Evolutionary conservation across 176 grass and related monocot genomes (phyloP).

Genomic region (Triticum monococcum): DNA sequence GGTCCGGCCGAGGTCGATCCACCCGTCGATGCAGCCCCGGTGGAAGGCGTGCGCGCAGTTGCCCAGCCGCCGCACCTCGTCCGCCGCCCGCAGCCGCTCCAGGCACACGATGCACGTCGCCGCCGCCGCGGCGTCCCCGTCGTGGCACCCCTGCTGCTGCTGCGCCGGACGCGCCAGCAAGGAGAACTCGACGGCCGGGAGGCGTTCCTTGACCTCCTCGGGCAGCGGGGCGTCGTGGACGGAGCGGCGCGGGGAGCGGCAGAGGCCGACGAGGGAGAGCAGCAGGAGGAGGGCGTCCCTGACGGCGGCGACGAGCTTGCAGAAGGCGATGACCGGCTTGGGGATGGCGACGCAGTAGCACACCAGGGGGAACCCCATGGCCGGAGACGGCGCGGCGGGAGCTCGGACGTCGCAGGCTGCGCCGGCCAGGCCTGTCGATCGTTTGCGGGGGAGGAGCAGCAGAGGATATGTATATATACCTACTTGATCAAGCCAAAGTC

Average conservation of each 20-base stretch:
- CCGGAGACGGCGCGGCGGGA: not conserved
- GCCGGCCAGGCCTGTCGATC: not conserved
- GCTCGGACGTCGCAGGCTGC: not conserved
- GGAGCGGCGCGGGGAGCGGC: not conserved
- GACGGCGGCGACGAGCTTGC: constrained; percentile 37
- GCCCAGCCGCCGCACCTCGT: constrained; percentile 60
- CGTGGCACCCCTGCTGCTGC: not conserved
- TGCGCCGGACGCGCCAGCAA: not conserved
- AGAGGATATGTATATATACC: no score
- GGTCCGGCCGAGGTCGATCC: constrained; percentile 61
- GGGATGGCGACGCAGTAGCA: constrained; percentile 48
- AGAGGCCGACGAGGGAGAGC: constrained; percentile 39
- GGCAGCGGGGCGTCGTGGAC: not conserved
- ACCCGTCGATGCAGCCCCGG: constrained; percentile 68
- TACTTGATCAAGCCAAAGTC: not conserved
- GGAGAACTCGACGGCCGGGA: constrained; percentile 46
- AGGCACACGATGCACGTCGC: constrained; percentile 68
- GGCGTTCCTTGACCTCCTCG: constrained; percentile 46
- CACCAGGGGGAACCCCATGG: constrained; percentile 74
- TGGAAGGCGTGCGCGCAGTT: constrained; percentile 78
- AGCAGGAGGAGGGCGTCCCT: constrained; percentile 28
- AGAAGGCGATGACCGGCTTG: constrained; percentile 47
- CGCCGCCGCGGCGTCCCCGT: not conserved
- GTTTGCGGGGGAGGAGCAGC: not conserved
- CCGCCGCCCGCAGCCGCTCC: constrained; percentile 39